These are phyloP conservation scores for Skeletonema grethae DNA, from an alignment of 108 stramenopile species.

Conservation along the genomic window DNA sequence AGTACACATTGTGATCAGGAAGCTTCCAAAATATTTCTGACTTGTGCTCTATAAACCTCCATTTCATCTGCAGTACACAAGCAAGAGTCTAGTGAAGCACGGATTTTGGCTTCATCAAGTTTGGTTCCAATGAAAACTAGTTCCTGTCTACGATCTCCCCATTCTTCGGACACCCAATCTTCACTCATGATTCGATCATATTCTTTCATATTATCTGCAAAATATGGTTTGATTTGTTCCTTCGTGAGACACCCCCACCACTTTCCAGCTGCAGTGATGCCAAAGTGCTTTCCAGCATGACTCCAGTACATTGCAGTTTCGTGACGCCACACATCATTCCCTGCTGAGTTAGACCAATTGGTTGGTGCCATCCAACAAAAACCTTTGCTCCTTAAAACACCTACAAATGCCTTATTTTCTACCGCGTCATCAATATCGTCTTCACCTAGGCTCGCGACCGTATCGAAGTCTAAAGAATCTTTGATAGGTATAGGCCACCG, in stretches of 20 bases:
- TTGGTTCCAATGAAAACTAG: conserved; percentile 88
- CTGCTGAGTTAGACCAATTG: conserved; percentile 67
- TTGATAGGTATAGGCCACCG: conserved; percentile 90
- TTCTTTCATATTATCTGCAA: conserved; percentile 62
- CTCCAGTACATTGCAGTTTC: conserved; percentile 96
- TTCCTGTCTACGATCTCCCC: conserved; percentile 93
- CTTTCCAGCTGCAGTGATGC: conserved; percentile 83
- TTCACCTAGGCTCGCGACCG: conserved; percentile 25
- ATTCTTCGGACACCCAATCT: conserved; percentile 87
- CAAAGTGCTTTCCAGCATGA: conserved; percentile 94
- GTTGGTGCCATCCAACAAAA: conserved; percentile 96
- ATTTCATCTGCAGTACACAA: conserved; percentile 72
- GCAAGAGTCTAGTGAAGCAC: conserved; percentile 70
- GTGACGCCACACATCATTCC: conserved; percentile 81
- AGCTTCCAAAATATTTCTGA: conserved; percentile 54
- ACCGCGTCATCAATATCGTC: conserved; percentile 40
- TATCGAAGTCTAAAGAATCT: conserved; percentile 67
- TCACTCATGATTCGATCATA: conserved; percentile 78
- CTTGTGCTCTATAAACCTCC: conserved; percentile 58
- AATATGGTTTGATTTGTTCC: conserved; percentile 71
- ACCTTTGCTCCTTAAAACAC: conserved; percentile 92
- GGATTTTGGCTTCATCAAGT: conserved; percentile 66
- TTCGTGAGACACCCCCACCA: conserved; percentile 89
- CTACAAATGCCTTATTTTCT: conserved; percentile 57
- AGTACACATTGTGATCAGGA: conserved; percentile 6